Base-by-base conservation (phyloP, 202 grass and related monocot species). In the Dendrocalamus latiflorus region DNA sequence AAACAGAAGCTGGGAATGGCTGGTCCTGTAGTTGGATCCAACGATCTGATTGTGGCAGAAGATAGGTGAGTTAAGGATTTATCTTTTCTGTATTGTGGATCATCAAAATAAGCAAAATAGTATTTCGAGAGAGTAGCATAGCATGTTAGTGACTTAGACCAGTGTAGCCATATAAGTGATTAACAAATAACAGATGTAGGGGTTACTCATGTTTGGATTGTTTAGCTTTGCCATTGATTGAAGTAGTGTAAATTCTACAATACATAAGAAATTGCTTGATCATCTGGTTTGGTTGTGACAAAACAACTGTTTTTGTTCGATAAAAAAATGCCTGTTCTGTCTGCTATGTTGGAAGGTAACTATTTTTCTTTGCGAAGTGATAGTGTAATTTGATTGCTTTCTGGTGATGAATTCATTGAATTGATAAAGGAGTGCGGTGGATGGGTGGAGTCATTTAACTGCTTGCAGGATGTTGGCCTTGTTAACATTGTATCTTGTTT, bases 11-110 rank as follows among this genome's bases (percentile, higher is more conserved):
- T 33, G 20, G 81, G 61, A 24, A 38, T 26, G 36, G 20, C 43
- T 13, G 80, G 42, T 43, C 8, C 30, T 77, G 48, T 34, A 47
- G 13, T 54, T 43, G 66, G 21, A 30, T 67, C 68, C 43, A 51
- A 86, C 15, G 49, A 73, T 39, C 50, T 5, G 0, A 47, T 71
- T 4, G 51, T 54, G 17, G 13, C 62, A 48, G 57, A 68, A 4
- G 57, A 89, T 6, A 90, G 84, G 94, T 97, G 69, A 78, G 84
- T 57, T 39, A 0, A 7, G 2, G 21, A 24, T 34, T 72, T 34
- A 36, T 36, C 34, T 36, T 36, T 36, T 36, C 5, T 36, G 34
- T 36, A 36, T 36, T 1, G 5, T 36, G 34, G 4, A 36, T 36
- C 34, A 1, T 36, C 34, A 36, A 34, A 34, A 34, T 34, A 34